These are phyloP conservation scores for Emydomyces testavorans DNA, from an alignment of 2,329 filamentous ascomycete genomes.

Conservation along the genomic window DNA sequence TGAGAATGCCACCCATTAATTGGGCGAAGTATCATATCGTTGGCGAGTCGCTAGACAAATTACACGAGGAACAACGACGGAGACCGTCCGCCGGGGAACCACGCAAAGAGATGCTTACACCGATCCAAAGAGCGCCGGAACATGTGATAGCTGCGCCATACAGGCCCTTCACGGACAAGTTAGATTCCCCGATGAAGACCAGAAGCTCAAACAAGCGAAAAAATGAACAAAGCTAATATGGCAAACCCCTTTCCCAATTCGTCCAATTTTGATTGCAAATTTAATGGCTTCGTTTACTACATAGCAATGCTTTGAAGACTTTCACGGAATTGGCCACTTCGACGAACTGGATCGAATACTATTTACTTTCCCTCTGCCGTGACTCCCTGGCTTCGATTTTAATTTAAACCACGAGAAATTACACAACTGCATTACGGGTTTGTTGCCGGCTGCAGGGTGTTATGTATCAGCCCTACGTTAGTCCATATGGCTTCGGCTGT, in stretches of 20 bases:
- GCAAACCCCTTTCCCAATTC: neutral
- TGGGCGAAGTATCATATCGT: constrained; percentile 92
- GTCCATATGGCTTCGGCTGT: constrained; percentile 10
- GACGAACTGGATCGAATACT: neutral
- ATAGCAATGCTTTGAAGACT: too few species aligned
- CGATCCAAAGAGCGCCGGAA: constrained; percentile 33
- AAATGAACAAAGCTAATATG: constrained; percentile 17
- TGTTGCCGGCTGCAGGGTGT: constrained; percentile 6
- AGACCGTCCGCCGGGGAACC: constrained; percentile 44
- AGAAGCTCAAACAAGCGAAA: constrained; percentile 27
- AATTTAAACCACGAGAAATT: neutral
- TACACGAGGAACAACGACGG: constrained; percentile 67
- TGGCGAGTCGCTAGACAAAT: constrained; percentile 67
- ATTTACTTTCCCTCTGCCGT: neutral
- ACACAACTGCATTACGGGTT: neutral
- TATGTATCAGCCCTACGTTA: constrained; percentile 6
- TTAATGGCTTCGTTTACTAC: too few species aligned
- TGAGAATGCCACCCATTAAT: constrained; percentile 80
- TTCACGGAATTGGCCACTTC: neutral
- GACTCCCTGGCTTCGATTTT: neutral
- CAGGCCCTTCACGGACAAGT: constrained; percentile 45
- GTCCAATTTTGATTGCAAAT: neutral
- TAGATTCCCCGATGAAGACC: constrained; percentile 29
- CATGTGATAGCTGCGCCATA: constrained; percentile 49
- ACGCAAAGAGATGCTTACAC: constrained; percentile 24